Base-by-base conservation (phyloP, 331 rosid genomes). In the Rosa hybrid region DNA sequence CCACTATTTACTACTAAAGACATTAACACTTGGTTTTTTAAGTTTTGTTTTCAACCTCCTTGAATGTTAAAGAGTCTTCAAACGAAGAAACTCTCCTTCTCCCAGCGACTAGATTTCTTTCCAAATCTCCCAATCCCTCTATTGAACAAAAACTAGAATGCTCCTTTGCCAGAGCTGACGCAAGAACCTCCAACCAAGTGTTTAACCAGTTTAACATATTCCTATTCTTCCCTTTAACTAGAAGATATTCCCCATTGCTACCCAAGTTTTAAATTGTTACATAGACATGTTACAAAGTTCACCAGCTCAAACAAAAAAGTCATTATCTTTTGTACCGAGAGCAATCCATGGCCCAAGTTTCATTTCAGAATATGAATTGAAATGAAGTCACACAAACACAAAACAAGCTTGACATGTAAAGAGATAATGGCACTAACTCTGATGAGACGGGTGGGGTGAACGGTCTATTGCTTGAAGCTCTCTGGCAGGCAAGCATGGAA, bases 391-490 rank as follows among this genome's bases (percentile, higher is more conserved):
- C 21, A 48, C 38, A 71, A 8, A 0, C 12, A 27, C 18, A 27
- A 48, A 72, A 25, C 56, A 10, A 67, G 34, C 34, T 62, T 12
- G 68, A 50, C 63, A 20, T 27, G 4, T 17, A 76, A 12, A 76
- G 57, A 39, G 60, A 49, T 44, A 48, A 18, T 65, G 71, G 44
- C 39, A 88, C 94, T 84, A 20, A 95, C 99, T 91, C 78, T 93
- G 99, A 83, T 95, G 97, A n/a, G 99, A 95, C 76, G 98, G 98
- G 48, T 90, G 91, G 0, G 98, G 97, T 38, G 97, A 95, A 49
- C 98, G 98, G 86, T 95, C 98, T 38, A 91, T 91, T 17, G 98
- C 99, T 77, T 95, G 97, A 83, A 95, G 97, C 86, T 95, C 99
- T 84, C 91, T 86, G 20, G 98, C 98, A 27, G 99, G 99, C 89